Evolutionary conservation across 139 green algal species (phyloP).

Genomic region (Ettlia oleoabundans): DNA sequence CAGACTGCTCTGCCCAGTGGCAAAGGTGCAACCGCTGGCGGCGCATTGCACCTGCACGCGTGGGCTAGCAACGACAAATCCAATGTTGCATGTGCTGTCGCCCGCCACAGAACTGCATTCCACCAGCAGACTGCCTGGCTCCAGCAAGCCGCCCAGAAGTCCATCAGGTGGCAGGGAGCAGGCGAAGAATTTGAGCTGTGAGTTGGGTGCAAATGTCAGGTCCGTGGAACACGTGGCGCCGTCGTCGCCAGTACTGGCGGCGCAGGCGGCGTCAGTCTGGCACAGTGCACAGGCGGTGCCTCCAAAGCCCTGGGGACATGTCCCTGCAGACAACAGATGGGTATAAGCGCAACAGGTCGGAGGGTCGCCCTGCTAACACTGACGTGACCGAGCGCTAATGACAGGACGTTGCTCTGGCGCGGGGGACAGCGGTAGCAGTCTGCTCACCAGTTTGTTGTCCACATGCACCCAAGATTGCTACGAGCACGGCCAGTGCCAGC

Average conservation of each 20-base stretch:
- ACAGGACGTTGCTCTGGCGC: too few relatives aligned
- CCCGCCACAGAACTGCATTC: slow-evolving; percentile 8
- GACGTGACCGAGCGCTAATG: too few relatives aligned
- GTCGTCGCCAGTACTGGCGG: slow-evolving; percentile 25
- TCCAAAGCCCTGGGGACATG: slow-evolving; percentile 31
- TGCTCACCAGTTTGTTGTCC: too few relatives aligned
- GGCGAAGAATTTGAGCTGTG: slow-evolving; percentile 44
- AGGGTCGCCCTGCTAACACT: too few relatives aligned
- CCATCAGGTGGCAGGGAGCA: slow-evolving; percentile 30
- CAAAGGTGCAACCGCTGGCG: slow-evolving; percentile 18
- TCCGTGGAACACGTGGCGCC: slow-evolving; percentile 51
- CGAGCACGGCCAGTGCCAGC: too few relatives aligned
- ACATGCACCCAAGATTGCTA: too few relatives aligned
- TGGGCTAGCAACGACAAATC: not conserved
- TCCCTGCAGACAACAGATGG: slow-evolving; percentile 31
- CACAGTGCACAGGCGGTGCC: slow-evolving; percentile 55
- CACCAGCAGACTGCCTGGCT: slow-evolving; percentile 26
- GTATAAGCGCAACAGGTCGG: too few relatives aligned
- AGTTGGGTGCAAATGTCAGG: slow-evolving; percentile 45
- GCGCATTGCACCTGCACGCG: slow-evolving; percentile 19
- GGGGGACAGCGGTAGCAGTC: too few relatives aligned
- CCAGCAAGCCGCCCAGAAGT: not conserved
- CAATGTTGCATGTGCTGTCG: not conserved
- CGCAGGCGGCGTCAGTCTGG: slow-evolving; percentile 41
- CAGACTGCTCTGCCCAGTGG: not conserved